phyloP scores from a whole-genome alignment of 2,329 filamentous ascomycete genomes.

The Xylariaceae sp. region DNA sequence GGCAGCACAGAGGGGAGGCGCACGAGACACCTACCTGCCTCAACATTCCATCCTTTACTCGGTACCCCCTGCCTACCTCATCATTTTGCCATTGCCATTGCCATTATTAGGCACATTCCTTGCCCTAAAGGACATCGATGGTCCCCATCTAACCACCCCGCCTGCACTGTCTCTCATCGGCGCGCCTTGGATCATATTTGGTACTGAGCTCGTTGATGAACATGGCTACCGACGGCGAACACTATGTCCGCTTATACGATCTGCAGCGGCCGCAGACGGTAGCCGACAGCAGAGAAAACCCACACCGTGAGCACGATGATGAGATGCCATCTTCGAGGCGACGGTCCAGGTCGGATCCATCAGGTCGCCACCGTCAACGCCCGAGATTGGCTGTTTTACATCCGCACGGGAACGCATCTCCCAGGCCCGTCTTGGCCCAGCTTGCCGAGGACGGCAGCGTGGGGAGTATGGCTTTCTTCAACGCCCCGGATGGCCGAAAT shows the following conservation, averaged over 20 bases:
- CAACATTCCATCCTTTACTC: too few relatives aligned
- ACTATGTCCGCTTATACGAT: conserved; percentile 15
- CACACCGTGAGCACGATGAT: conserved; percentile 5
- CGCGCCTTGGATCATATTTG: background rate
- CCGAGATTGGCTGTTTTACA: conserved; percentile 23
- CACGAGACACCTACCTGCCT: too few relatives aligned
- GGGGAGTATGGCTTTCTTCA: conserved; percentile 26
- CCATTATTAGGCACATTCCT: too few relatives aligned
- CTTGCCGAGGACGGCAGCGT: conserved; percentile 22
- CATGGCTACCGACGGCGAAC: conserved; percentile 6
- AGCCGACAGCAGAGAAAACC: conserved; percentile 2
- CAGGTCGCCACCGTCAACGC: conserved; percentile 21
- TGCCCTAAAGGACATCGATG: too few relatives aligned
- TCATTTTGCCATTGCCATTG: too few relatives aligned
- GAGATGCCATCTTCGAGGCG: conserved; percentile 15
- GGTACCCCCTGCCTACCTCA: too few relatives aligned
- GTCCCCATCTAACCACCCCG: too few relatives aligned
- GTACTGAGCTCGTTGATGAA: background rate
- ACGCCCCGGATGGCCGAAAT: conserved; percentile 23
- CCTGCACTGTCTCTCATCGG: background rate
- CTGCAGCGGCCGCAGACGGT: conserved; percentile 16
- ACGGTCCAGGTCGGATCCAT: conserved; percentile 28
- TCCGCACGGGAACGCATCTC: conserved; percentile 18
- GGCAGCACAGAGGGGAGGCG: too few relatives aligned
- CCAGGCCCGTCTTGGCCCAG: conserved; percentile 14